These are phyloP conservation scores for Exsudoporus floridanus DNA, from an alignment of 1,284 basidiomycete genomes.

Conservation along the genomic window DNA sequence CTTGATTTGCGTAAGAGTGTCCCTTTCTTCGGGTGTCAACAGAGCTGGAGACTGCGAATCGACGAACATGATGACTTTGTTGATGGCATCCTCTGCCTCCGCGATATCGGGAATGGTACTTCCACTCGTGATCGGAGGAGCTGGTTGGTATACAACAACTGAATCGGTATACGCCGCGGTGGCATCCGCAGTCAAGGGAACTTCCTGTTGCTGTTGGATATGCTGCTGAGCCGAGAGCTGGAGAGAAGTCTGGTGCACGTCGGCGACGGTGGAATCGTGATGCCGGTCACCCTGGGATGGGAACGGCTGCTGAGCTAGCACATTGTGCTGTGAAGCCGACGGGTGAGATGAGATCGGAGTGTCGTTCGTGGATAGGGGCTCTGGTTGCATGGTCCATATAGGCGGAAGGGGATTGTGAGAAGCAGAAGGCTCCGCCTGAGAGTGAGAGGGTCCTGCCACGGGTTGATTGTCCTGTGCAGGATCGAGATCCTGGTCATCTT, in stretches of 20 bases:
- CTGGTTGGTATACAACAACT: slow-evolving; percentile 35
- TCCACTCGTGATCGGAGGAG: slow-evolving; percentile 36
- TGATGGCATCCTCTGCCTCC: slow-evolving; percentile 53
- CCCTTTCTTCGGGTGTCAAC: slow-evolving; percentile 43
- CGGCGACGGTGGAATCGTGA: slow-evolving; percentile 25
- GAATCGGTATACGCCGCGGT: slow-evolving; percentile 27
- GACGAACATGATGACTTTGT: slow-evolving; percentile 50
- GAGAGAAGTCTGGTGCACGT: slow-evolving; percentile 33
- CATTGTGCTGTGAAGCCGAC: slow-evolving; percentile 28
- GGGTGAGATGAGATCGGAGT: slow-evolving; percentile 37
- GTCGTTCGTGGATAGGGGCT: slow-evolving; percentile 25
- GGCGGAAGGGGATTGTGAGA: slow-evolving; percentile 36
- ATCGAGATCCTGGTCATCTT: slow-evolving; percentile 37
- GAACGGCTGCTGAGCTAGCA: slow-evolving; percentile 32
- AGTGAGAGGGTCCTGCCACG: slow-evolving; percentile 32
- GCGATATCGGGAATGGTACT: slow-evolving; percentile 34
- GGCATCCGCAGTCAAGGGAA: slow-evolving; percentile 28
- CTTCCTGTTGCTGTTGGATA: slow-evolving; percentile 33
- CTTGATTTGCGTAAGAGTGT: slow-evolving; percentile 47
- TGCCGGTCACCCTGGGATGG: slow-evolving; percentile 26
- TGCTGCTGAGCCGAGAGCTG: slow-evolving; percentile 34
- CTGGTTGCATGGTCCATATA: slow-evolving; percentile 38
- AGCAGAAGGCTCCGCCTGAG: slow-evolving; percentile 24
- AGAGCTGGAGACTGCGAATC: slow-evolving; percentile 44
- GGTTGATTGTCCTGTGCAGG: slow-evolving; percentile 25